Percentiles rank a stretch among this genome's conserved stretches.
Evolutionary conservation across 345 rosid species (phyloP).

Genomic region (Moricandia arvensis): DNA sequence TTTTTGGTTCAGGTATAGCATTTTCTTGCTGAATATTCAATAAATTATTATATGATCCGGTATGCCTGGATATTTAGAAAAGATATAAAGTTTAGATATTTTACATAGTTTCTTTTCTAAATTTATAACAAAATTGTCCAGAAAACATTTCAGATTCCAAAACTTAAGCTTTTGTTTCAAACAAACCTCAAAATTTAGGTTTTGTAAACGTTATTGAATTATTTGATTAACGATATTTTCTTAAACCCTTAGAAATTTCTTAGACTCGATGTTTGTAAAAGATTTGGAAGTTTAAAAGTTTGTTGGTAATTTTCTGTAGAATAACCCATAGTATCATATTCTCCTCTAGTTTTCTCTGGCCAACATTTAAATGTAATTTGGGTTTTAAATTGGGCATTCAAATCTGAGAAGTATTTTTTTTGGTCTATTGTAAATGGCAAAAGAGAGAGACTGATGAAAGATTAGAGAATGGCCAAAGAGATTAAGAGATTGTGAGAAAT

Average conservation of each 20-base stretch:
- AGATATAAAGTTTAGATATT: neutral
- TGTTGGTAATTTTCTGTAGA: neutral
- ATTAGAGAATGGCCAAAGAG: too few relatives aligned
- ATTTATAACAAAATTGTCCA: neutral
- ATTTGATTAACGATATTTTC: neutral
- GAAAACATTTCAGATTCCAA: neutral
- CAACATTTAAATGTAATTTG: neutral
- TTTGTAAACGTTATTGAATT: neutral
- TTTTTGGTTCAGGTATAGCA: neutral
- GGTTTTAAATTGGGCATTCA: neutral
- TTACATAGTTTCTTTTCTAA: neutral
- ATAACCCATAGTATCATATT: neutral
- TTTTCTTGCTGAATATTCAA: neutral
- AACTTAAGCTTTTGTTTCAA: neutral
- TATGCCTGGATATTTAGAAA: neutral
- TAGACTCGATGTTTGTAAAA: neutral
- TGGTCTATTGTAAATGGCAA: neutral
- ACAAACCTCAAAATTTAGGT: neutral
- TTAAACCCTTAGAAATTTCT: neutral
- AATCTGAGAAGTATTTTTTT: neutral
- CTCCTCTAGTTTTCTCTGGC: neutral
- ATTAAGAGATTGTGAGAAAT: too few relatives aligned
- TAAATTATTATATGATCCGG: neutral
- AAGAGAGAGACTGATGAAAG: too few relatives aligned
- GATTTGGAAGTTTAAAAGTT: neutral